Evolutionary conservation across 768 basidiomycete genomes (phyloP).

Genomic region (Amyloporia xantha): DNA sequence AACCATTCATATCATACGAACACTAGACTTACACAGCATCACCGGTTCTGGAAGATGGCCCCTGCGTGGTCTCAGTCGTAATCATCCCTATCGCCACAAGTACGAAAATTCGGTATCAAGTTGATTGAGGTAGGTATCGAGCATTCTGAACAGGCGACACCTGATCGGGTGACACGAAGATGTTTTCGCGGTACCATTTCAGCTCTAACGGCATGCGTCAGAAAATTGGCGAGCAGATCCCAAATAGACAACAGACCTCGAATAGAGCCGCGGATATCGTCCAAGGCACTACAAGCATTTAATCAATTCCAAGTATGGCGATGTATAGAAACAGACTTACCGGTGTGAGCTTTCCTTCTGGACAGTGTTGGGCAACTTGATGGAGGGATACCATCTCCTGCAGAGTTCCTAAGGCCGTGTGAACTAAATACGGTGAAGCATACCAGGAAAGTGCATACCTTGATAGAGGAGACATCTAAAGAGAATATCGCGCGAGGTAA

Average conservation of each 20-base stretch:
- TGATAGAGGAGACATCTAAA: constrained; percentile 78
- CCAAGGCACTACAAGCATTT: constrained; percentile 59
- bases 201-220: constrained; percentile 47
- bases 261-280: constrained; percentile 77
- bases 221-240: background rate
- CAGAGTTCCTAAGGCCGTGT: constrained; percentile 51
- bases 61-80: too few species aligned
- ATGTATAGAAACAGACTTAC: constrained; percentile 29
- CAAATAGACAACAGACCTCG: constrained; percentile 43
- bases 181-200: constrained; percentile 68
- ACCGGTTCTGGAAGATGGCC: too few species aligned
- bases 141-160: too few species aligned
- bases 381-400: constrained; percentile 61
- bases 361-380: constrained; percentile 15
- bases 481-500: too few species aligned
- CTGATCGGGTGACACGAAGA: constrained; percentile 38
- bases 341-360: constrained; percentile 44
- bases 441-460: constrained; percentile 34
- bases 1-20: too few species aligned
- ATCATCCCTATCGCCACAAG: too few species aligned
- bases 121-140: too few species aligned
- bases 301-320: background rate
- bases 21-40: too few species aligned
- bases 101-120: too few species aligned
- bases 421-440: background rate